Evolutionary conservation across 2,329 filamentous ascomycete species (phyloP), one percentile per base, ranked within the genome.

Genomic region (Albophoma yamanashiensis): DNA sequence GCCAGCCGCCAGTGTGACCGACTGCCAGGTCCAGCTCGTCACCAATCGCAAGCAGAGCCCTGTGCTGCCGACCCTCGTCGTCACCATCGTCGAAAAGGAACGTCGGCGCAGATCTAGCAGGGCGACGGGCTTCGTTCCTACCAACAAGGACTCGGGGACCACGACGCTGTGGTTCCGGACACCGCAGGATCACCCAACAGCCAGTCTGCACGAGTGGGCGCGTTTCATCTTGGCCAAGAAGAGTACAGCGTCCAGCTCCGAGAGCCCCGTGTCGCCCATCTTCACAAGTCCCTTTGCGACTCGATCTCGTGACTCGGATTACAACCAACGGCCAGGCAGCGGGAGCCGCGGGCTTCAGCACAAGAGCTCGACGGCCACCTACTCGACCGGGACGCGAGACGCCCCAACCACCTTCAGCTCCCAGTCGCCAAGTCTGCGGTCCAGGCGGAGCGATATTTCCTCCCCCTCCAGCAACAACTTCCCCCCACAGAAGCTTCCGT

Each of bases 81-180:
- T 88, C 43, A 82, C 76, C 63, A 73, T 88, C 56, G 76, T 79
- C 43, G 84, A 87, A 64, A 86, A 84, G 68, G 75, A 85, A 63
- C 80, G 83, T 59, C 88, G 87, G 66, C 81, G 85, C 57, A 79
- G 85, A 62, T 88, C 85, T 55, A 88, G 85, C 64, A 79, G 85
- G 62, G 82, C 85, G 4, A 79, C 82, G 4, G 82, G 82, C 3
- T 73, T 88, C 27, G 79, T 78, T 22, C 70, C 79, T 12, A 70
- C 75, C 8, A 78, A 73, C 60, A 84, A 81, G 67, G 80, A 84
- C 20, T 72, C 77, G 1, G 70, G 74, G 11, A 73, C 78, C 3
- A 77, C 74, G 11, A 79, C 78, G 0, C 70, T 88, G 3, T 81
- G 80, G 73, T 87, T 88, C 63, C 82, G 85, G 39, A 73, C 78